Conservation (phyloP, 2,329 filamentous ascomycete genomes). For the Colletotrichum paranaense region DNA sequence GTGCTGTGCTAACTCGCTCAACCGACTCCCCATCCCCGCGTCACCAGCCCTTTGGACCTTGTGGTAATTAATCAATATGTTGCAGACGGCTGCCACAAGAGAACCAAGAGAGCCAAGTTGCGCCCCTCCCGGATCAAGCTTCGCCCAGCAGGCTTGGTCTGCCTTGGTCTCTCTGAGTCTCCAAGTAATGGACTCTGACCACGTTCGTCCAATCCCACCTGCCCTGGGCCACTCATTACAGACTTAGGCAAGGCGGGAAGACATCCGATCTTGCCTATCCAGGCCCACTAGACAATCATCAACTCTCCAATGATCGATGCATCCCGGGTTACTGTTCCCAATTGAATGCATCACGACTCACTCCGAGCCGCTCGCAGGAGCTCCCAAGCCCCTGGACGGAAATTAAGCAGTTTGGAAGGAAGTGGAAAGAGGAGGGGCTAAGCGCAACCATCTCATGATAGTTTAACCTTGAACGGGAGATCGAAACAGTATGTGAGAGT, state of each 20-base stretch:
- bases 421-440: neutral
- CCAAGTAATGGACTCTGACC: neutral
- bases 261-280: conserved; percentile 3
- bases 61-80: conserved; percentile 3
- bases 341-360: conserved; percentile 11
- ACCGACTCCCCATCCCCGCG: neutral
- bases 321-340: conserved; percentile 14
- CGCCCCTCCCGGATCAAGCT: neutral
- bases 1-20: conserved; percentile 8
- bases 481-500: conserved; percentile 26
- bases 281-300: neutral
- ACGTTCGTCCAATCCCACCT: conserved; percentile 19
- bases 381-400: conserved; percentile 7
- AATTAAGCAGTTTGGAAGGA: neutral
- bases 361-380: neutral
- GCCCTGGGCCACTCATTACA: neutral
- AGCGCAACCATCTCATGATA: conserved; percentile 11
- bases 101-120: neutral
- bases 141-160: conserved; percentile 7
- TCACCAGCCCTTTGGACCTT: neutral
- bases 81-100: neutral
- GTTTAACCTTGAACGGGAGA: conserved; percentile 6
- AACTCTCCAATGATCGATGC: neutral
- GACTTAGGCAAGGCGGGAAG: conserved; percentile 17
- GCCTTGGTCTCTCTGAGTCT: neutral